Percentiles rank a stretch among this genome's conserved stretches.
Conservation (phyloP, 2,329 filamentous ascomycete genomes). For the Penicillium hordei region DNA sequence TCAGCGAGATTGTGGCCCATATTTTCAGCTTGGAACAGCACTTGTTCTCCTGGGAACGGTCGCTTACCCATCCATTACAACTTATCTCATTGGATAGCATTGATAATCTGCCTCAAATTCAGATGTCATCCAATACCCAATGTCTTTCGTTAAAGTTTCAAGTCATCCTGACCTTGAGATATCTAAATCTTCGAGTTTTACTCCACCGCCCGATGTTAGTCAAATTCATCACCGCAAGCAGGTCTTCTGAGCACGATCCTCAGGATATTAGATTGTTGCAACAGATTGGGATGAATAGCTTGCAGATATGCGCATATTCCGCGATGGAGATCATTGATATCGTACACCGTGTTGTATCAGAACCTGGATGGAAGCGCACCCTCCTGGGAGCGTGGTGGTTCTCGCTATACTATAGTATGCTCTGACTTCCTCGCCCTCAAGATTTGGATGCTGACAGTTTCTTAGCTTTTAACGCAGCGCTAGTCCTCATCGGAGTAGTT, state of each 20-base stretch:
- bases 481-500: conserved; percentile 29
- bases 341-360: conserved; percentile 20
- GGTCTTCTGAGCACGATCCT: conserved; percentile 4
- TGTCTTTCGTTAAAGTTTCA: conserved; percentile 34
- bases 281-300: conserved; percentile 35
- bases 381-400: conserved; percentile 36
- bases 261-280: conserved; percentile 28
- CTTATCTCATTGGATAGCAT: conserved; percentile 2
- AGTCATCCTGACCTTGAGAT: conserved; percentile 47
- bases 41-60: conserved; percentile 19
- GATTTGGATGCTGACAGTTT: background rate
- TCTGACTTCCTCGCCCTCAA: background rate
- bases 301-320: conserved; percentile 35
- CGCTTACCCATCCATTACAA: conserved; percentile 13
- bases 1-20: conserved; percentile 33
- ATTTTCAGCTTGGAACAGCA: conserved; percentile 31
- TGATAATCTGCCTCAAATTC: background rate
- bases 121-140: background rate
- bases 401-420: conserved; percentile 36
- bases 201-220: conserved; percentile 45
- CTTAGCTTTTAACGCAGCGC: conserved; percentile 36
- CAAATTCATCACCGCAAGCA: conserved; percentile 35
- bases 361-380: conserved; percentile 20
- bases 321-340: conserved; percentile 32
- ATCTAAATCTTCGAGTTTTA: conserved; percentile 44